phyloP scores from a whole-genome alignment of 176 grass and related monocot genomes.

The Lolium rigidum region DNA sequence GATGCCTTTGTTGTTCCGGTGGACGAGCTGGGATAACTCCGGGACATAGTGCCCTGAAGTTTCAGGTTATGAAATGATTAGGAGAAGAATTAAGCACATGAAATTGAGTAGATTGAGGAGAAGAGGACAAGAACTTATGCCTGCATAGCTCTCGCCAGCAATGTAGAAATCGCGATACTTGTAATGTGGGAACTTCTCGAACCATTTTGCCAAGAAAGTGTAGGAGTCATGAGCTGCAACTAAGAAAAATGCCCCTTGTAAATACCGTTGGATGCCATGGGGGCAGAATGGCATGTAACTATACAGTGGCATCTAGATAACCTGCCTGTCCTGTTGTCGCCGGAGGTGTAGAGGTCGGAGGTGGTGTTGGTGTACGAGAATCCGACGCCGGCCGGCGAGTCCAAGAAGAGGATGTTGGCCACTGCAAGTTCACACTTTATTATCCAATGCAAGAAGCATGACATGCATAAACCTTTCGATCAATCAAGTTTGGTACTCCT shows the following conservation, averaged over 20 bases:
- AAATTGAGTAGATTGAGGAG: not conserved
- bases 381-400: constrained; percentile 86
- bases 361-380: constrained; percentile 90
- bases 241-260: no score
- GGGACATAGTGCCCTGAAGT: constrained; percentile 43
- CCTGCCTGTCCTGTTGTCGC: constrained; percentile 67
- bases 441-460: not conserved
- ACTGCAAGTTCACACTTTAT: constrained; percentile 27
- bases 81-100: not conserved
- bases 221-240: constrained; percentile 53
- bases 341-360: constrained; percentile 65
- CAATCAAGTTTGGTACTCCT: no score
- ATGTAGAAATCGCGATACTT: constrained; percentile 76
- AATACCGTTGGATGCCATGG: not conserved
- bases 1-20: constrained; percentile 6
- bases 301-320: not conserved
- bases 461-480: not conserved
- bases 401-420: constrained; percentile 86
- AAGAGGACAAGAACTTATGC: not conserved
- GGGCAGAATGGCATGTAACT: not conserved
- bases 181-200: constrained; percentile 65
- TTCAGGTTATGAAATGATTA: not conserved
- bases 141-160: constrained; percentile 72
- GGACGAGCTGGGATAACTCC: constrained; percentile 43
- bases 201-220: constrained; percentile 58